Base-by-base conservation (phyloP, 768 basidiomycete genomes). In the Agrocybe praecox region DNA sequence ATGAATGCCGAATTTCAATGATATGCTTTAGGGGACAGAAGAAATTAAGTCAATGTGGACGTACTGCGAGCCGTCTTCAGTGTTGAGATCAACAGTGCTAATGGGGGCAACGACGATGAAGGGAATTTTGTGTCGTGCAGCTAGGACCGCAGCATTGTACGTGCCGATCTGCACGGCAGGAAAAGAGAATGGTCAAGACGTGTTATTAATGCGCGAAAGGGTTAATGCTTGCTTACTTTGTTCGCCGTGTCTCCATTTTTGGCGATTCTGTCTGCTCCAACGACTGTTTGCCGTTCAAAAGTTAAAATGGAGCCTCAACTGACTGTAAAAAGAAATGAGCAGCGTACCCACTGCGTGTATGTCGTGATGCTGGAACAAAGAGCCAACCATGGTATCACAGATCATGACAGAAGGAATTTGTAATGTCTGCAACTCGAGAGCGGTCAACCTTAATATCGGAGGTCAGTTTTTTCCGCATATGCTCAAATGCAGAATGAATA, bases 301-400 rank as follows among this genome's bases (percentile, higher is more conserved):
- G 33, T 57, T 32, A 4, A 44, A 23, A 46, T 61, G 22, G 53
- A 44, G 15, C 33, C 54, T 45, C 49, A 22, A 22, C 50, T 22
- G 29, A 48, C 26, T 29, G 23, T 18, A 47, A 24, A 22, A 21
- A 21, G n/a, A 53, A 46, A 32, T 33, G 12, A 19, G 3, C 23
- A 48, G 52, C 86, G 62, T 59, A 91, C 90, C 85, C 53, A 95
- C 86, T 23, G 87, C 92, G 65, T 94, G 90, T 51, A 96, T 92
- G 19, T 80, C 72, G 67, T 91, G 81, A 67, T 94, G 86, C 67
- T 96, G 93, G 77, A 98, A 92, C 50, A 98, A 74, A 0, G 94
- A 96, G 9, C 96, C 96, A 17, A 98, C 92, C 91, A 97, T 97
- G 33, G 93, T 96, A 67, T 98, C 96, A 67, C 95, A 96, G 47